Evolutionary conservation across 495 filamentous ascomycete genomes (phyloP).

Genomic region (Lasiosphaeriaceae sp.): DNA sequence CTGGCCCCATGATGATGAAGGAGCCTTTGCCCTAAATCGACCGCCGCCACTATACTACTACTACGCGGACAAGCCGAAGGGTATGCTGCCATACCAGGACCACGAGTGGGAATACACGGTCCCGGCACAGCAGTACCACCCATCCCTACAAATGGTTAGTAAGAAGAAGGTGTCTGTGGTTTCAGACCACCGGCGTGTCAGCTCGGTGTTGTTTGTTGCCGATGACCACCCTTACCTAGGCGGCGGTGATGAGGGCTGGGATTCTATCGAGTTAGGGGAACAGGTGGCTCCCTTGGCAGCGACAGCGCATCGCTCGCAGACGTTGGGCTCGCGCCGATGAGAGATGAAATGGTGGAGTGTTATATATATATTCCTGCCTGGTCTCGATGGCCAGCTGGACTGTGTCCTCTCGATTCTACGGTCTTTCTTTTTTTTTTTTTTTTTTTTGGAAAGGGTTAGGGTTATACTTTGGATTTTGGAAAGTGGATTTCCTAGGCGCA

Average conservation of each 20-base stretch:
- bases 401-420: conserved; percentile 1
- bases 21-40: conserved; percentile 20
- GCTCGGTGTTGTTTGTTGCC: neutral
- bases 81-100: neutral
- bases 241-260: conserved; percentile 4
- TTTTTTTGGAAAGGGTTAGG: neutral
- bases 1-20: conserved; percentile 27
- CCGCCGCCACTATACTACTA: conserved; percentile 2
- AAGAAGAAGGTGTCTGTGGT: conserved; percentile 3
- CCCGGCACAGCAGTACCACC: neutral
- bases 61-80: conserved; percentile 1
- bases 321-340: neutral
- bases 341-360: neutral
- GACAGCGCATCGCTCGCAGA: neutral
- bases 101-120: neutral
- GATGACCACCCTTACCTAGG: neutral
- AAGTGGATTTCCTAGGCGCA: neutral
- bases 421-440: neutral
- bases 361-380: neutral
- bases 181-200: conserved; percentile 7
- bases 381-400: conserved; percentile 9
- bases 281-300: neutral
- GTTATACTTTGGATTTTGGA: neutral
- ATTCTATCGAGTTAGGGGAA: conserved; percentile 5
- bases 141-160: neutral